These are phyloP conservation scores for Alternaria triticina DNA, from an alignment of 2,329 filamentous ascomycete species.

Conservation along the genomic window DNA sequence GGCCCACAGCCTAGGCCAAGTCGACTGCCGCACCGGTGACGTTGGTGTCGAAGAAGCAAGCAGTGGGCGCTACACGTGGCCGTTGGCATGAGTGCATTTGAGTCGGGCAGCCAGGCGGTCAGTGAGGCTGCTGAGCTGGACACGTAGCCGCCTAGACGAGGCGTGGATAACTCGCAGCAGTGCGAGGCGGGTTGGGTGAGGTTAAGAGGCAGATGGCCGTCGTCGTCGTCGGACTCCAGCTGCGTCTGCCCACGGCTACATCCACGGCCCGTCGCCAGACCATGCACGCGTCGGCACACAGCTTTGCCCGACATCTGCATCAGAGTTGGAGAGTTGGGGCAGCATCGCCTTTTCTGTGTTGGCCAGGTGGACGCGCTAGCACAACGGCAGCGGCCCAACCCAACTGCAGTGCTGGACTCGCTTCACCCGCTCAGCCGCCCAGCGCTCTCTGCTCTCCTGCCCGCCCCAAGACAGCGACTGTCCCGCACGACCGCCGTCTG, in stretches of 20 bases:
- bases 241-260: neutral
- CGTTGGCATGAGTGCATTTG: constrained; percentile 10
- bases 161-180: neutral
- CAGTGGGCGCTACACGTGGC: constrained; percentile 24
- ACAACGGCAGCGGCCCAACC: neutral
- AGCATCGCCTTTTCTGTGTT: constrained; percentile 18
- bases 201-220: constrained; percentile 3
- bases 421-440: neutral
- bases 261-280: constrained; percentile 27
- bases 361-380: neutral
- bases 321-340: constrained; percentile 45
- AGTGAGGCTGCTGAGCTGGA: constrained; percentile 18
- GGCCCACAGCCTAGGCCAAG: neutral
- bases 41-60: constrained; percentile 1
- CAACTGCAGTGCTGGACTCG: neutral
- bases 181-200: neutral
- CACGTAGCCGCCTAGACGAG: constrained; percentile 23
- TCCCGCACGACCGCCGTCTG: neutral
- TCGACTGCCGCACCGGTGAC: neutral
- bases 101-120: constrained; percentile 24
- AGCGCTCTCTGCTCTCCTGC: neutral
- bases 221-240: neutral
- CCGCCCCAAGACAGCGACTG: constrained; percentile 1
- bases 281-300: constrained; percentile 41
- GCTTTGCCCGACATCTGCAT: constrained; percentile 34